Evolutionary conservation across 179 eudicot species (phyloP).

Genomic region (Corrigiola litoralis): DNA sequence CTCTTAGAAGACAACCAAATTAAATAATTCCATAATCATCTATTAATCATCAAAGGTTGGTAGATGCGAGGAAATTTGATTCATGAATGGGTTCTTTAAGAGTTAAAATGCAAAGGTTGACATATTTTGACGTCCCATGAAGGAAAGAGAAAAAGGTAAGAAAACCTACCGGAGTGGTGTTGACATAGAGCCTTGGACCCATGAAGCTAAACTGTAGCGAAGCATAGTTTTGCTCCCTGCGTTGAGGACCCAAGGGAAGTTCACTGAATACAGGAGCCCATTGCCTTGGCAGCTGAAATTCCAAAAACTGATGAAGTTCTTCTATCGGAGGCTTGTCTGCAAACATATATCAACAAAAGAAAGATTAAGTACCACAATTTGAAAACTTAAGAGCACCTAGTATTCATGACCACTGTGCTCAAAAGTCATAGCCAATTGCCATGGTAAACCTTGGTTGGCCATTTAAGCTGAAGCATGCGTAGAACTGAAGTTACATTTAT

Average conservation of each 20-base stretch:
- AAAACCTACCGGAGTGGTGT: constrained; percentile 57
- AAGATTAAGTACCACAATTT: not conserved
- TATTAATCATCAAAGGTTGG: no score
- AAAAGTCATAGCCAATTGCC: no score
- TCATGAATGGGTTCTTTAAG: not conserved
- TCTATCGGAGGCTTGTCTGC: constrained; percentile 96
- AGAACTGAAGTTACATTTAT: no score
- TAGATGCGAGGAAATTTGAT: not conserved
- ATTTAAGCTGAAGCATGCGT: no score
- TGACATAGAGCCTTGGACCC: constrained; percentile 94
- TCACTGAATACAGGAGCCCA: constrained; percentile 99
- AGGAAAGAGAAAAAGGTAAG: not conserved
- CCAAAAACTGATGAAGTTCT: constrained; percentile 96
- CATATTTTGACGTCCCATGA: not conserved
- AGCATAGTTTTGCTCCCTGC: constrained; percentile 63
- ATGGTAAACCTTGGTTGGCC: no score
- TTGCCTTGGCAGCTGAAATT: constrained; percentile 90
- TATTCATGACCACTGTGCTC: no score
- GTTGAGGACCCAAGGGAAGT: constrained; percentile 94
- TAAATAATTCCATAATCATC: no score
- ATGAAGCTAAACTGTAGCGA: constrained; percentile 93
- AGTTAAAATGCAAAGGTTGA: not conserved
- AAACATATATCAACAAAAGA: constrained; percentile 10
- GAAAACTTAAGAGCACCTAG: no score
- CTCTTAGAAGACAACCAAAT: not conserved